phyloP scores from a whole-genome alignment of 306 rosid genomes.

The Castanospermum australe region DNA sequence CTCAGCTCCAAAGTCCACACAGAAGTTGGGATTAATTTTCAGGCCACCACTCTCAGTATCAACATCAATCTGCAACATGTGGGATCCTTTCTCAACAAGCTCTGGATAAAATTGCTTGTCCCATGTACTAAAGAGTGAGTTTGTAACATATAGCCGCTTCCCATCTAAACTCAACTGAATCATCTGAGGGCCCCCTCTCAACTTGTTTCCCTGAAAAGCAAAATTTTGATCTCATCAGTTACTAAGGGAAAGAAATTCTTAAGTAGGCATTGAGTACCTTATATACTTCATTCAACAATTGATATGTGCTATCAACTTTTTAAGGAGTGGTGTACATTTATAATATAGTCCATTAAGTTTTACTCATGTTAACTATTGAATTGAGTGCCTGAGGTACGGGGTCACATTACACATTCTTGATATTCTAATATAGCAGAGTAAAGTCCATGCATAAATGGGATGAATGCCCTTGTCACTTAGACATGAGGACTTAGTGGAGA shows the following conservation, averaged over 20 bases:
- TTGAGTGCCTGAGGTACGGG: no score
- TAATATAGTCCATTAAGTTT: no score
- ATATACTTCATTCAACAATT: no score
- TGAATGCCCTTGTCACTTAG: background rate
- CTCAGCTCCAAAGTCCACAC: constrained; percentile 71
- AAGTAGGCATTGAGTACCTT: no score
- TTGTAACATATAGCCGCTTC: constrained; percentile 67
- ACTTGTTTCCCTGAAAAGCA: constrained; percentile 47
- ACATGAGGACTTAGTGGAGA: background rate
- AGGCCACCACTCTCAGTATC: constrained; percentile 63
- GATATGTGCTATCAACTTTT: no score
- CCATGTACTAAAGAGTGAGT: constrained; percentile 77
- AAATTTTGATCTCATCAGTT: background rate
- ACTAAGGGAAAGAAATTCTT: background rate
- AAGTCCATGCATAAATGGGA: background rate
- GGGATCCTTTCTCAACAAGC: constrained; percentile 63
- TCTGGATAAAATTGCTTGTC: constrained; percentile 79
- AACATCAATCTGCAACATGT: constrained; percentile 72
- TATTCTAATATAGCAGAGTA: background rate
- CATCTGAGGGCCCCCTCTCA: constrained; percentile 81
- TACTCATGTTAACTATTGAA: no score
- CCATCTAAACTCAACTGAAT: constrained; percentile 73
- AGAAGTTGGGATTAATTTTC: constrained; percentile 52
- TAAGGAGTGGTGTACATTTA: no score
- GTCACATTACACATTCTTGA: background rate